phyloP scores from a whole-genome alignment of 2,329 filamentous ascomycete genomes.

The Aspergillus tubingensis region DNA sequence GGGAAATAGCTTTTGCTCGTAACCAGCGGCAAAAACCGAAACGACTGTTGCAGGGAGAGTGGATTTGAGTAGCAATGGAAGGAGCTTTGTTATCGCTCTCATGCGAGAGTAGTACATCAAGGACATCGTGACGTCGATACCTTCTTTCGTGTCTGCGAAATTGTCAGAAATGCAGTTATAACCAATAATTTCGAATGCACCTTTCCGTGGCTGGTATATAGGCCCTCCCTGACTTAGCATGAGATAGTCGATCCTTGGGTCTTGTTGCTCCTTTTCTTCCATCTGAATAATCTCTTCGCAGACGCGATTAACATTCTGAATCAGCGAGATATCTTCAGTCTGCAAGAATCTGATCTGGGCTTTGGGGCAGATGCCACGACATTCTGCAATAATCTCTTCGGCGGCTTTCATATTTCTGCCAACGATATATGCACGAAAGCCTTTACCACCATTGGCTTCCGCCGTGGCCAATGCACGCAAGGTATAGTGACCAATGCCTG shows the following conservation, averaged over 20 bases:
- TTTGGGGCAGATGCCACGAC: neutral
- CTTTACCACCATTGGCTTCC: neutral
- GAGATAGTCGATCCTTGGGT: constrained; percentile 7
- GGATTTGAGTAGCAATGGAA: constrained; percentile 5
- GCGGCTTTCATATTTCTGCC: constrained; percentile 9
- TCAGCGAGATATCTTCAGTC: neutral
- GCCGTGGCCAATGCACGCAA: constrained; percentile 5
- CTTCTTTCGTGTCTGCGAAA: constrained; percentile 8
- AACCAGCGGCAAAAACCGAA: constrained; percentile 7
- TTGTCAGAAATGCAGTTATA: neutral
- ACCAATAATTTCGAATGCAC: neutral
- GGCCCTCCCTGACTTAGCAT: constrained; percentile 7
- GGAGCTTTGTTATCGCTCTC: constrained; percentile 6
- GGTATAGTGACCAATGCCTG: constrained; percentile 12
- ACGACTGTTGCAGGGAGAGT: constrained; percentile 2
- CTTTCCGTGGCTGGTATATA: constrained; percentile 1
- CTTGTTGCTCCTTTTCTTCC: neutral
- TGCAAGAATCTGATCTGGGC: constrained; percentile 2
- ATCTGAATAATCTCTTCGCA: neutral
- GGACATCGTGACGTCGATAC: constrained; percentile 8
- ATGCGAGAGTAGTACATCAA: constrained; percentile 13
- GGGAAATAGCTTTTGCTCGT: constrained; percentile 1
- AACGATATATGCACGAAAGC: constrained; percentile 9
- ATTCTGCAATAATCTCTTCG: constrained; percentile 8
- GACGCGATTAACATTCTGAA: neutral